phyloP scores from a whole-genome alignment of 2,329 filamentous ascomycete genomes.

The Coccinonectria pachysandricola region DNA sequence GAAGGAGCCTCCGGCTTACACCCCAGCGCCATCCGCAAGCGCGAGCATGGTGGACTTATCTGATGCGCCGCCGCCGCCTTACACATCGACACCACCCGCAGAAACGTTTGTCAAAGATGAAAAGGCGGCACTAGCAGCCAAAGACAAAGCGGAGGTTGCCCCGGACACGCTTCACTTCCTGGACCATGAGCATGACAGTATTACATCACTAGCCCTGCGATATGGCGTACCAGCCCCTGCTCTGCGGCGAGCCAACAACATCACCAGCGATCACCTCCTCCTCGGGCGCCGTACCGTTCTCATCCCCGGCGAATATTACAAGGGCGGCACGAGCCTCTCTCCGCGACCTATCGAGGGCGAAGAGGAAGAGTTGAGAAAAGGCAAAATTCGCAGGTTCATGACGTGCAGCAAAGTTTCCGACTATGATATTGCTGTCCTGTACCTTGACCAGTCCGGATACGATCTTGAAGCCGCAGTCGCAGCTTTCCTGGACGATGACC shows the following conservation, averaged over 20 bases:
- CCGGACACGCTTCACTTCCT: conserved; percentile 67
- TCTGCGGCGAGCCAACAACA: conserved; percentile 56
- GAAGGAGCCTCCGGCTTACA: conserved; percentile 58
- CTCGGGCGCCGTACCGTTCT: conserved; percentile 57
- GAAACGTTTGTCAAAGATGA: conserved; percentile 9
- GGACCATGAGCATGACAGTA: conserved; percentile 55
- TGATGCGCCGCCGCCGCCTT: conserved; percentile 31
- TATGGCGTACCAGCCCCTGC: conserved; percentile 57
- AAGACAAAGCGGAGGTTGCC: conserved; percentile 27
- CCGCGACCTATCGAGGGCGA: conserved; percentile 64
- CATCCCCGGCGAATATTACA: conserved; percentile 62
- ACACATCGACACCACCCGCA: conserved; percentile 23
- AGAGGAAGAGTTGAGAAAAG: conserved; percentile 61
- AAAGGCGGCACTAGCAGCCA: conserved; percentile 14
- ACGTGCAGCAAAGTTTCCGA: conserved; percentile 66
- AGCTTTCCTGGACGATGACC: conserved; percentile 59
- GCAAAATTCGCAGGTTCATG: conserved; percentile 67
- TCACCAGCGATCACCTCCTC: conserved; percentile 63
- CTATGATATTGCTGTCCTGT: conserved; percentile 65
- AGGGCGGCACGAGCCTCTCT: conserved; percentile 55
- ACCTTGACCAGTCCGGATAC: conserved; percentile 60
- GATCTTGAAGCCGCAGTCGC: conserved; percentile 55
- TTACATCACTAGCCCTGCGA: conserved; percentile 57
- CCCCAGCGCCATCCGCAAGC: conserved; percentile 23
- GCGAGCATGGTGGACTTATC: conserved; percentile 13